Base-by-base conservation (phyloP, 768 basidiomycete genomes). In the Trametes maxima region DNA sequence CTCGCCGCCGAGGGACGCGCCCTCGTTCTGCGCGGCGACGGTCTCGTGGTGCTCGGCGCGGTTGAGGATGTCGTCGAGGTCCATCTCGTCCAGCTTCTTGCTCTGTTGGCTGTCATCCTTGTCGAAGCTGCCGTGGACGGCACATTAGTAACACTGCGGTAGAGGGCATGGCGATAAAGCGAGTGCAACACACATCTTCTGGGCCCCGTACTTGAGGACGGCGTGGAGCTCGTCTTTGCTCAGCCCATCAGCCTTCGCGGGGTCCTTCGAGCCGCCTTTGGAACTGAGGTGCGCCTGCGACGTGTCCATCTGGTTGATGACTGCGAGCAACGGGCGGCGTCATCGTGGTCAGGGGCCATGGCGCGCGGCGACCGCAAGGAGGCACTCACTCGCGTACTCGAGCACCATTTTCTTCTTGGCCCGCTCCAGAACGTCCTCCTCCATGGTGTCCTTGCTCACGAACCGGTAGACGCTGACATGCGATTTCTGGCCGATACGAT, bases 241-340 rank as follows among this genome's bases (percentile, higher is more conserved):
- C 64, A 94, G 77, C 75, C 90, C 89, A 66, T 90, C 90, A 2
- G 91, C 84, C 72, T 93, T 94, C 62, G 81, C 75, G 21, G 83
- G 74, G 52, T 92, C 90, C 70, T 89, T 91, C 33, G 82, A 75
- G 33, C 73, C 75, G 19, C 83, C 82, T 69, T 94, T 94, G 58
- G 90, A 89, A 71, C 93, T 89, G 54, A 99, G 86, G 76, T 98
- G 93, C 44, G 93, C 92, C 66, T 98, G 97, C 43, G 95, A 95
- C 22, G 97, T 99, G 77, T 99, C 97, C 92, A 98, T 97, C 77
- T 98, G 96, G 76, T 98, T 97, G 80, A 99, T 98, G 79, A 99
- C 95, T 97, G 73, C 50, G 64, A 21, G 28, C 33, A 12, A 49
- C 52, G 62, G 46, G 22, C 57, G 52, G 49, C 56, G 43, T 22